A percentile compares a stretch with the other conserved stretches of the same genome.
These are phyloP conservation scores for Ramularia collo-cygni DNA, from an alignment of 2,329 filamentous ascomycete species.

Conservation along the genomic window DNA sequence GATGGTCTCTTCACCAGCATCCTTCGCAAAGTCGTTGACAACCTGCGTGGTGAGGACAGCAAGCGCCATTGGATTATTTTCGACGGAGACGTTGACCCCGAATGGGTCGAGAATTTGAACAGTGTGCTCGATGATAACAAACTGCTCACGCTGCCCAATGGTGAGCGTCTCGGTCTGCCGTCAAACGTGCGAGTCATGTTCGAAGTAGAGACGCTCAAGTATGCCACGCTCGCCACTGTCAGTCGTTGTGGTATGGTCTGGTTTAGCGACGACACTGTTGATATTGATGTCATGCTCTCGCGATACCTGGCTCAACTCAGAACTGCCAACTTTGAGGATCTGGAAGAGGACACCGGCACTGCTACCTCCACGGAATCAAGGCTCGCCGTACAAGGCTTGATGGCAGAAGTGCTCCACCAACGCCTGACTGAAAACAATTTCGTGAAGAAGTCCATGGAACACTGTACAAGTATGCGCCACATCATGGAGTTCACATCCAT, in stretches of 20 bases:
- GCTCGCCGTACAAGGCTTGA: slow-evolving; percentile 72
- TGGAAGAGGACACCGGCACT: slow-evolving; percentile 85
- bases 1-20: slow-evolving; percentile 98
- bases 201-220: slow-evolving; percentile 95
- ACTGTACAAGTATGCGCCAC: slow-evolving; percentile 74
- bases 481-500: slow-evolving; percentile 98
- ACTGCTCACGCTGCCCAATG: slow-evolving; percentile 90
- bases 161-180: slow-evolving; percentile 91
- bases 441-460: slow-evolving; percentile 66
- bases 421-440: slow-evolving; percentile 75
- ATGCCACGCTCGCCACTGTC: slow-evolving; percentile 96
- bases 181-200: slow-evolving; percentile 99
- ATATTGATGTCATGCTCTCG: slow-evolving; percentile 81
- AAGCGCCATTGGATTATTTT: slow-evolving; percentile 99
- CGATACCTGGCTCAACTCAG: slow-evolving; percentile 84
- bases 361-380: slow-evolving; percentile 45
- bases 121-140: slow-evolving; percentile 99
- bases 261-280: slow-evolving; percentile 98
- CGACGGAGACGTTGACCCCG: slow-evolving; percentile 96
- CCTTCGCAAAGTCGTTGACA: slow-evolving; percentile 95
- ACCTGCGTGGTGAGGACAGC: slow-evolving; percentile 89
- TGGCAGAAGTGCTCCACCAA: slow-evolving; percentile 70
- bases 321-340: slow-evolving; percentile 80
- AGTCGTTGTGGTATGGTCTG: slow-evolving; percentile 99
- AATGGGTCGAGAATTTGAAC: slow-evolving; percentile 99